phyloP scores from a whole-genome alignment of 1,139 yeast genomes.

The Blastobotrys malaysiensis region DNA sequence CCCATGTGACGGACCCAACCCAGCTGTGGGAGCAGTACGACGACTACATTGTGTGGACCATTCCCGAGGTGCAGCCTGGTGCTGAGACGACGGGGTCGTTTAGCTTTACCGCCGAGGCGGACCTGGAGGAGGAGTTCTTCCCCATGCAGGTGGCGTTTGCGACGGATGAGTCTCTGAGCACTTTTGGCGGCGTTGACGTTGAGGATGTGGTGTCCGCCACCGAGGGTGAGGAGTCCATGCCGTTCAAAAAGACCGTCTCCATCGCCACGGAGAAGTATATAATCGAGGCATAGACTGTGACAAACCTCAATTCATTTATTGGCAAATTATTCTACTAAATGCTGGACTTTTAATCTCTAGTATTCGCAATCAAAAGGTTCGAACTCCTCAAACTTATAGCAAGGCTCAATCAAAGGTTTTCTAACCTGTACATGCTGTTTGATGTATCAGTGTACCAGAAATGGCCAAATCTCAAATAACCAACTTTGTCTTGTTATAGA shows the following conservation, averaged over 20 bases:
- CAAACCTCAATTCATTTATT: too few species aligned
- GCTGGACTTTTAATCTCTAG: too few species aligned
- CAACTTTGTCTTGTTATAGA: too few species aligned
- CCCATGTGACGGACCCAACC: conserved; percentile 42
- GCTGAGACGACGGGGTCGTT: conserved; percentile 62
- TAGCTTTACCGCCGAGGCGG: conserved; percentile 71
- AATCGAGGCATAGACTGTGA: conserved; percentile 38
- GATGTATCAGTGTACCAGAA: too few species aligned
- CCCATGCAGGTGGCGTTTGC: conserved; percentile 68
- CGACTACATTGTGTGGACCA: conserved; percentile 37
- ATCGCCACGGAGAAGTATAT: conserved; percentile 61
- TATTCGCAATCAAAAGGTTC: too few species aligned
- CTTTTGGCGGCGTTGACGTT: conserved; percentile 45
- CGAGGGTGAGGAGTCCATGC: conserved; percentile 46
- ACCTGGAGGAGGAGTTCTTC: conserved; percentile 79
- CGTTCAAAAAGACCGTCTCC: conserved; percentile 64
- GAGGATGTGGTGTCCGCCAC: conserved; percentile 38
- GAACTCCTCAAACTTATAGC: too few species aligned
- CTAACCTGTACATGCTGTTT: too few species aligned
- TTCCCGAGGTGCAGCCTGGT: conserved; percentile 36
- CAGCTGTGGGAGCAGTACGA: conserved; percentile 35
- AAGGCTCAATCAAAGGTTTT: too few species aligned
- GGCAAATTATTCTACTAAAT: too few species aligned
- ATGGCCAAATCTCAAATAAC: too few species aligned
- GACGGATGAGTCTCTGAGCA: conserved; percentile 33